Conservation (phyloP, 225 moss, liverwort and hornwort genomes). For the Asterella californica region DNA sequence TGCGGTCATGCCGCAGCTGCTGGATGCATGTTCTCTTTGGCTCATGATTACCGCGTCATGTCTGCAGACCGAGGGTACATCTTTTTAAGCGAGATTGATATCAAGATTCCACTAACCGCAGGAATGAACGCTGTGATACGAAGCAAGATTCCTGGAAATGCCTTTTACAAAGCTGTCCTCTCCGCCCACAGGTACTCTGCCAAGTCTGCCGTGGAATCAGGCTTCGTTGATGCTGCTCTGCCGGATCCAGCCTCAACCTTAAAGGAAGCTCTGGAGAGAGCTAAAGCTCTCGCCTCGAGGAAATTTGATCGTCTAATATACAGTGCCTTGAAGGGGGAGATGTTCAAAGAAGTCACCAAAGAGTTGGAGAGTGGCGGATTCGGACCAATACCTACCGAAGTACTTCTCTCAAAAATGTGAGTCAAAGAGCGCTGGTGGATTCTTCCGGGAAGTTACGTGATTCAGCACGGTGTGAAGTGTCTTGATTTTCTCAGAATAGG, state of each 20-base stretch:
- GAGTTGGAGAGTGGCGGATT: slow-evolving; percentile 28
- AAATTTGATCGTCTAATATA: slow-evolving; percentile 39
- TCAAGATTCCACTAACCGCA: slow-evolving; percentile 66
- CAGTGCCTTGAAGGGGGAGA: slow-evolving; percentile 38
- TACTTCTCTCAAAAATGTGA: slow-evolving; percentile 18
- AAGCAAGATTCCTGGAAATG: slow-evolving; percentile 74
- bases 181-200: slow-evolving; percentile 68
- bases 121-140: slow-evolving; percentile 84
- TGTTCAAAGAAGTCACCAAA: slow-evolving; percentile 35
- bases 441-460: background rate
- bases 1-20: slow-evolving; percentile 90
- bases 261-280: slow-evolving; percentile 63
- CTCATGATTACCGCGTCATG: slow-evolving; percentile 88
- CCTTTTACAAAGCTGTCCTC: slow-evolving; percentile 79
- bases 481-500: background rate
- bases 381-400: background rate
- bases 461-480: background rate
- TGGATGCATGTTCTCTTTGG: slow-evolving; percentile 89
- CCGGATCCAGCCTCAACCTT: slow-evolving; percentile 61
- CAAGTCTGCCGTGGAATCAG: slow-evolving; percentile 66
- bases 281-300: slow-evolving; percentile 37
- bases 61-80: slow-evolving; percentile 81
- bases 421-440: background rate
- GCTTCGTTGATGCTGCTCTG: slow-evolving; percentile 72
- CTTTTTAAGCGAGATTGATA: slow-evolving; percentile 88